Evolutionary conservation across 805 yeast genomes (phyloP).

Genomic region (Hemisphaericaspora nanyangensis): DNA sequence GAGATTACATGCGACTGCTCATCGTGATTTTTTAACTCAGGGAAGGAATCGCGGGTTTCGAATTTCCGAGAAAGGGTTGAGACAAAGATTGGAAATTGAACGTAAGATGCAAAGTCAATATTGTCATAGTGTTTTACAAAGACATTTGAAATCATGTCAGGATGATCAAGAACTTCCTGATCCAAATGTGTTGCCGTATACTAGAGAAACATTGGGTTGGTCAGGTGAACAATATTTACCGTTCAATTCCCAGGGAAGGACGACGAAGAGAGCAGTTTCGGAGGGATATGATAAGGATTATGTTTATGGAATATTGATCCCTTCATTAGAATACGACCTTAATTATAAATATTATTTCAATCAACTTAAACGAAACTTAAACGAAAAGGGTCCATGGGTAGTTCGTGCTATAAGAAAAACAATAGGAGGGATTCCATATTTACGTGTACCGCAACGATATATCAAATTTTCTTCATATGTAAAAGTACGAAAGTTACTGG

Average conservation of each 20-base stretch:
- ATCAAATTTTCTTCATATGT: conserved; percentile 12
- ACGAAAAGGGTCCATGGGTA: conserved; percentile 33
- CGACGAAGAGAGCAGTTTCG: not conserved
- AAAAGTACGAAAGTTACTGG: conserved; percentile 30
- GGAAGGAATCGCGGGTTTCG: too few species aligned
- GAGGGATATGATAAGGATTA: conserved; percentile 30
- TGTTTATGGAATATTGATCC: conserved; percentile 28
- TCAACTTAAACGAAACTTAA: conserved; percentile 17
- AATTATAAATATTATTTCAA: conserved; percentile 23
- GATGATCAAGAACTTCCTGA: conserved; percentile 22
- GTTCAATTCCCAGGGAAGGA: not conserved
- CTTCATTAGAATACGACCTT: conserved; percentile 30
- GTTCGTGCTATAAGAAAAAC: conserved; percentile 26
- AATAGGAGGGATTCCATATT: conserved; percentile 31
- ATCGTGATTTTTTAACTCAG: too few species aligned
- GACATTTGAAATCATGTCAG: conserved; percentile 28
- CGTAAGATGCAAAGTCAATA: not conserved
- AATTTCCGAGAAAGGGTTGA: not conserved
- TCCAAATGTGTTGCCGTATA: conserved; percentile 30
- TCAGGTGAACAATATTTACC: conserved; percentile 7
- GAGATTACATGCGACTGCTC: too few species aligned
- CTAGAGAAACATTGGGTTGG: conserved; percentile 9
- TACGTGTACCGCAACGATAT: conserved; percentile 29
- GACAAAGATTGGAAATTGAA: not conserved
- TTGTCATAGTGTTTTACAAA: conserved; percentile 16